Conservation (phyloP, 805 yeast species). For the Starmerella bombi region DNA sequence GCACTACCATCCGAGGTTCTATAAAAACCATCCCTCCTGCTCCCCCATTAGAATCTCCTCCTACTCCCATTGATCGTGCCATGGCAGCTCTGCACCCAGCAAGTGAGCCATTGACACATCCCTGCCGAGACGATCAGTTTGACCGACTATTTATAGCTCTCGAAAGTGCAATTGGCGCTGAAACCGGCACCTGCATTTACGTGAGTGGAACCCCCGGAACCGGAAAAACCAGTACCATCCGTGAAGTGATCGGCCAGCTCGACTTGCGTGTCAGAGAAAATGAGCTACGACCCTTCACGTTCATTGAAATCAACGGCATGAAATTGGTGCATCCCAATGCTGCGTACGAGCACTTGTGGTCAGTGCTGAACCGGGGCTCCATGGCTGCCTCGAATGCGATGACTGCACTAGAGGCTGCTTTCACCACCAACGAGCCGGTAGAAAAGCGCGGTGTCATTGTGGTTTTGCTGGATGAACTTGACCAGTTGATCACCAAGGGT, state of each 20-base stretch:
- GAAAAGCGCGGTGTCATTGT: slow-evolving; percentile 42
- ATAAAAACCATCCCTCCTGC: no score
- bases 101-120: slow-evolving; percentile 38
- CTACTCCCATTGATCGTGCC: slow-evolving; percentile 3
- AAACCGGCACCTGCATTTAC: slow-evolving; percentile 72
- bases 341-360: slow-evolving; percentile 76
- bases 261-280: slow-evolving; percentile 31
- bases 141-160: slow-evolving; percentile 52
- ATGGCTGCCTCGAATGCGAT: slow-evolving; percentile 54
- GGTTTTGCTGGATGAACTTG: slow-evolving; percentile 80
- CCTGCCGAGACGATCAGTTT: slow-evolving; percentile 80
- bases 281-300: slow-evolving; percentile 44
- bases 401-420: slow-evolving; percentile 55
- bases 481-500: slow-evolving; percentile 70
- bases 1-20: no score
- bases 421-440: slow-evolving; percentile 29
- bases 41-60: no score
- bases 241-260: slow-evolving; percentile 70
- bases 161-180: slow-evolving; percentile 55
- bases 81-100: slow-evolving; percentile 15
- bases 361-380: slow-evolving; percentile 44
- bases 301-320: slow-evolving; percentile 81
- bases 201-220: slow-evolving; percentile 97
- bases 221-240: slow-evolving; percentile 86
- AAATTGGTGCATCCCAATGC: slow-evolving; percentile 65